Base-by-base conservation (phyloP, 2,329 filamentous ascomycete genomes). In the Alternaria gansuensis region DNA sequence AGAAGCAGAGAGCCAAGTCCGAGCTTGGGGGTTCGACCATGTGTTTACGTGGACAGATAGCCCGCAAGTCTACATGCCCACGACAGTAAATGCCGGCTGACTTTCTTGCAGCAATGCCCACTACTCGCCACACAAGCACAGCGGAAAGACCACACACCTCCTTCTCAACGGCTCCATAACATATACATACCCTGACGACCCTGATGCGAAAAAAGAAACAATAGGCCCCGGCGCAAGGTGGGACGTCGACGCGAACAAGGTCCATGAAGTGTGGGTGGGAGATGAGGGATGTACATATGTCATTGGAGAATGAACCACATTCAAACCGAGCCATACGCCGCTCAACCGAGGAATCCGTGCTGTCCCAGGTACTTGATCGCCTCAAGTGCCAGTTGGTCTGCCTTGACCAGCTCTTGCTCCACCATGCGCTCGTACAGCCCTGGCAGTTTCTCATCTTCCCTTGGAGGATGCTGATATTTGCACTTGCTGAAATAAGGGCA, bases 21-120 rank as follows among this genome's bases (percentile, higher is more conserved):
- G 82, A 34, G 85, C 84, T 1, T 91, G 89, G 89, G 89, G 89
- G 1, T 92, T 91, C 72, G 66, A 74, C 3, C 82, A 87, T 49
- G 88, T 90, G 70, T 90, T 90, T 64, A 91, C 88, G 3, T 92
- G 89, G 89, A 87, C 84, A 7, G 90, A 92, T 75, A 79, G 81
- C 23, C 86, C 88, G 88, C 91, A 83, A 73, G 86, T 83, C 57
- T 24, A 31, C 26, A 5, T 14, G 46, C 24, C 13, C 9, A 13
- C 14, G 28, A 36, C 21, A 31, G 6, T 41, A 4, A 10, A 5
- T 23, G 13, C 17, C 26, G 17, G 7, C 40, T 37, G 10, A 59
- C 53, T n/a, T 21, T 14, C 13, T 43, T 26, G 26, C 43, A 90
- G 88, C 62, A 88, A 90, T 72, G 82, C 85, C 28, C 81, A 92